Base-by-base conservation (phyloP, 139 green algal genomes). In the Eudorina sp. region DNA sequence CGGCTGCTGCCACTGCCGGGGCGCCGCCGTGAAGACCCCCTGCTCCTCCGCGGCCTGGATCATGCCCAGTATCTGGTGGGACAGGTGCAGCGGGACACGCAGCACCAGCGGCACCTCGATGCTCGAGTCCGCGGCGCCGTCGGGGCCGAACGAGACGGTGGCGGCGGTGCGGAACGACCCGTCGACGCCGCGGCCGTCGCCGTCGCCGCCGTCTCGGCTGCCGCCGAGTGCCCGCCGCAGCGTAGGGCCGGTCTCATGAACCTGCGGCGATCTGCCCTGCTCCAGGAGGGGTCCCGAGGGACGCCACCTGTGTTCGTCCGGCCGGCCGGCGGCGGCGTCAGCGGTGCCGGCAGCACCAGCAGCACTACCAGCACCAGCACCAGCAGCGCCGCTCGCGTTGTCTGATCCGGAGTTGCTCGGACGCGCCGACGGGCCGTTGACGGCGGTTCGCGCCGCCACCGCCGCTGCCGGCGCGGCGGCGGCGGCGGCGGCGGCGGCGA, bases 81-180 rank as follows among this genome's bases (percentile, higher is more conserved):
- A 34, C 66, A 75, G 2, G 6, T 45, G 29, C 2, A 29, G 16
- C 1, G 66, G 66, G 16, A 75, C 11, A 19, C 66, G 34, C 66
- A 75, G 66, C 66, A 75, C 34, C 38, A 75, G 66, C 34, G 66
- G 66, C 34, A 75, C 66, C 66, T 75, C 31, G 38, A 75, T 72
- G 23, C n/a, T n/a, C n/a, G n/a, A n/a, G n/a, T n/a, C n/a, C n/a
- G 27, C 31, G 62, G 16, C 27, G 27, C 19, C 62, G 31, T 34
- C n/a, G n/a, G n/a, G n/a, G n/a, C n/a, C n/a, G n/a, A n/a, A n/a
- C n/a, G n/a, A n/a, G n/a, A n/a, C n/a, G n/a, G n/a, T n/a, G n/a
- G n/a, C n/a, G n/a, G n/a, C n/a, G n/a, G n/a, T n/a, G n/a, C n/a
- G n/a, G n/a, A n/a, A n/a, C n/a, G n/a, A n/a, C n/a, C n/a, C 62